A percentile compares a stretch with the other conserved stretches of the same genome.
Conservation (phyloP, 805 yeast genomes). For the Candida easanensis region DNA sequence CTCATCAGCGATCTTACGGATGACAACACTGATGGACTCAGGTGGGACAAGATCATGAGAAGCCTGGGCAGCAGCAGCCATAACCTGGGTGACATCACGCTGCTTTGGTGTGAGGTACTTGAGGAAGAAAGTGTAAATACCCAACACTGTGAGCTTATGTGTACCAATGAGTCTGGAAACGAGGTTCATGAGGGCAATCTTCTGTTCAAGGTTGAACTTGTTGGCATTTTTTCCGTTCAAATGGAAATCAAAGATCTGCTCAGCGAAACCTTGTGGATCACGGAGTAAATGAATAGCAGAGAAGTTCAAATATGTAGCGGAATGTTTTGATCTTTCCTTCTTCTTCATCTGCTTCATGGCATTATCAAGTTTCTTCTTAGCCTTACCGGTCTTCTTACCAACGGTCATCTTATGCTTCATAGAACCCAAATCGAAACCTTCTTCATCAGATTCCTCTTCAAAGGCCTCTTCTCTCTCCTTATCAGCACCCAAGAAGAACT, state of each 20-base stretch:
- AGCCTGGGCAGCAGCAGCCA: constrained; percentile 97
- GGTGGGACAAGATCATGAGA: constrained; percentile 98
- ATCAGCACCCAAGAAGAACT: constrained; percentile 93
- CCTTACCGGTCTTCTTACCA: constrained; percentile 77
- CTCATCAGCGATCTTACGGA: constrained; percentile 93
- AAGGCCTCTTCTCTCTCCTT: constrained; percentile 84
- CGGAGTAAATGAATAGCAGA: constrained; percentile 91
- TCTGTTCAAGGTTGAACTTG: constrained; percentile 81
- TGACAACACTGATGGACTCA: constrained; percentile 74
- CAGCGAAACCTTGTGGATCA: constrained; percentile 98
- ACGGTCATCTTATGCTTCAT: constrained; percentile 79
- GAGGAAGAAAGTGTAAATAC: constrained; percentile 83
- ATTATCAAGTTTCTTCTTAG: constrained; percentile 73
- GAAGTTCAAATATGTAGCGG: constrained; percentile 77
- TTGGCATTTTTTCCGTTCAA: constrained; percentile 66
- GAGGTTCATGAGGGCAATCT: constrained; percentile 82
- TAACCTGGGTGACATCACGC: constrained; percentile 86
- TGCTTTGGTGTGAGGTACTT: constrained; percentile 94
- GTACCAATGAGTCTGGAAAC: constrained; percentile 89
- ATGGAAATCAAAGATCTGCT: constrained; percentile 69
- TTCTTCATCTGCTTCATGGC: constrained; percentile 71
- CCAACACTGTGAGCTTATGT: constrained; percentile 87
- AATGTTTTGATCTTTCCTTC: constrained; percentile 53
- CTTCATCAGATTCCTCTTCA: constrained; percentile 67
- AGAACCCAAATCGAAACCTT: constrained; percentile 68